These are phyloP conservation scores for Colletotrichum sp. DNA, from an alignment of 2,329 filamentous ascomycete genomes.

Conservation along the genomic window DNA sequence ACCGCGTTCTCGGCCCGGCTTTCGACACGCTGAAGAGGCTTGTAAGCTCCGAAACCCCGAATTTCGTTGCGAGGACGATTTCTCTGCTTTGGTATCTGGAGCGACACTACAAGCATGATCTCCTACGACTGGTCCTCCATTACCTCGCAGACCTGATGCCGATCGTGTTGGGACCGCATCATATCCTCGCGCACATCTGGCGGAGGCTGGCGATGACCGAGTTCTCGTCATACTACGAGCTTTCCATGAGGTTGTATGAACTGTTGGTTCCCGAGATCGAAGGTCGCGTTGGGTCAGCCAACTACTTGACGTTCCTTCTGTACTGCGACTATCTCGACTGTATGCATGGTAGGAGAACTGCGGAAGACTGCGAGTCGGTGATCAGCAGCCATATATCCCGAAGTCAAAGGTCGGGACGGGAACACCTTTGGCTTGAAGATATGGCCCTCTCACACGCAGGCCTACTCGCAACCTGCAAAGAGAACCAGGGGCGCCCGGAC, in stretches of 20 bases:
- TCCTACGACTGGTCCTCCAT: conserved; percentile 33
- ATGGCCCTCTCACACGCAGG: conserved; percentile 34
- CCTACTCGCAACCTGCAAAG: conserved; percentile 31
- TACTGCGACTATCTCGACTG: conserved; percentile 39
- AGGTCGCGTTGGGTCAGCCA: conserved; percentile 32
- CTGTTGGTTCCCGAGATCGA: conserved; percentile 33
- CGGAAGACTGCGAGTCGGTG: conserved; percentile 30
- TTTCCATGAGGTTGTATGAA: conserved; percentile 34
- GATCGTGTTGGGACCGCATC: conserved; percentile 30
- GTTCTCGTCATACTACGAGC: conserved; percentile 35
- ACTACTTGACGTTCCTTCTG: conserved; percentile 34
- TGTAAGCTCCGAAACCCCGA: conserved; percentile 33
- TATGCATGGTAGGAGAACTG: conserved; percentile 27
- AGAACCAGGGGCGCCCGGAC: conserved; percentile 29
- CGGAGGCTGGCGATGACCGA: conserved; percentile 30
- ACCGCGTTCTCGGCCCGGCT: conserved; percentile 32
- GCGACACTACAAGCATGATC: conserved; percentile 34
- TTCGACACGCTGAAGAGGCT: conserved; percentile 39
- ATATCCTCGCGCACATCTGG: conserved; percentile 36
- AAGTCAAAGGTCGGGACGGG: conserved; percentile 31
- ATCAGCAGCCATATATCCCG: conserved; percentile 29
- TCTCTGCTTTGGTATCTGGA: conserved; percentile 40
- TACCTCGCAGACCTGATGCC: conserved; percentile 33
- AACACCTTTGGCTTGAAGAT: conserved; percentile 34
- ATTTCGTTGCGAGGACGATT: conserved; percentile 35